phyloP scores from a whole-genome alignment of 2,329 filamentous ascomycete genomes.

The Phyllosticta citribraziliensis region DNA sequence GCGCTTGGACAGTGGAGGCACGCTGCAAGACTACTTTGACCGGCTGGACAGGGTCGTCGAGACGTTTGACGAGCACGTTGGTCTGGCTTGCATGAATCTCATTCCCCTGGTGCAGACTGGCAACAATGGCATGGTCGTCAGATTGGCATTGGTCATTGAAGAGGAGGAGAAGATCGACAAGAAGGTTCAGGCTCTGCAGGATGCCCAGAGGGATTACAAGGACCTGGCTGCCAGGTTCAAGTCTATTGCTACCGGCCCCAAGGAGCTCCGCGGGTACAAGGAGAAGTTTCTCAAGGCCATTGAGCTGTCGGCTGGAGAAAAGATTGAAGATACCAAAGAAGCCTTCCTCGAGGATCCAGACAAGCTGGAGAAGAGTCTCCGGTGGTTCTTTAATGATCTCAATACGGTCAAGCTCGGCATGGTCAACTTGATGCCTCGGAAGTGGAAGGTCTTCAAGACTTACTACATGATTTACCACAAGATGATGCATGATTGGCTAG shows the following conservation, averaged over 20 bases:
- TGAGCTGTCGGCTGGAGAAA: constrained; percentile 58
- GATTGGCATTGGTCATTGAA: constrained; percentile 84
- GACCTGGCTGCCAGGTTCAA: constrained; percentile 90
- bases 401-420: constrained; percentile 92
- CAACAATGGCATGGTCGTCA: constrained; percentile 81
- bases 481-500: constrained; percentile 89
- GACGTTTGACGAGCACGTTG: constrained; percentile 93
- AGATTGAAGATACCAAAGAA: constrained; percentile 62
- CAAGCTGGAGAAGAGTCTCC: constrained; percentile 74
- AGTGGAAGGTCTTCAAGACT: constrained; percentile 89
- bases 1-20: constrained; percentile 55
- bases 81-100: constrained; percentile 76
- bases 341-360: constrained; percentile 76
- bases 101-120: constrained; percentile 79
- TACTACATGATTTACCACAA: constrained; percentile 87
- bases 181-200: constrained; percentile 80
- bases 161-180: constrained; percentile 96
- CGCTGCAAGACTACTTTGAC: constrained; percentile 81
- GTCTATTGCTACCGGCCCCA: constrained; percentile 87
- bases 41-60: constrained; percentile 79
- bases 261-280: constrained; percentile 90
- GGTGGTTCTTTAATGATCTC: constrained; percentile 97
- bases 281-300: constrained; percentile 85
- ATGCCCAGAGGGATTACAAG: constrained; percentile 90
- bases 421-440: constrained; percentile 83